Evolutionary conservation across 1,284 basidiomycete species (phyloP), one percentile per base, ranked within the genome.

Genomic region (Microbotryum saponariae): DNA sequence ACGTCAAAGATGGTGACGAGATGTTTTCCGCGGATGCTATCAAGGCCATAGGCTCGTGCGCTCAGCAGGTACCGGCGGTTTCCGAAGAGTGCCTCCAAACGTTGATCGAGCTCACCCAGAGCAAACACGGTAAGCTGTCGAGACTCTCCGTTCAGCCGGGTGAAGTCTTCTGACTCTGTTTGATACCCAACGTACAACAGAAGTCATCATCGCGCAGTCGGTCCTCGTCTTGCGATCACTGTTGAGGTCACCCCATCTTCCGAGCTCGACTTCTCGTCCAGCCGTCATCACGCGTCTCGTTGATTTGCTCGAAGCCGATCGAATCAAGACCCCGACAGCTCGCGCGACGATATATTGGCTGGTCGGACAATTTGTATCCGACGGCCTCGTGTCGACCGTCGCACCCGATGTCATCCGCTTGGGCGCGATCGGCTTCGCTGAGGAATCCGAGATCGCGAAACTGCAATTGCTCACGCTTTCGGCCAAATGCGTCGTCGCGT

Each of bases 261-360:
- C 21, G 44, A 48, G 62, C 52, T 12, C 57, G 31, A 16, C 57
- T 50, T 52, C 59, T 20, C 63, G 62, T 0, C 25, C 58, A n/a
- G 42, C 58, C 31, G 60, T 80, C 79, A 18, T 83, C 87, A 0
- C 75, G 84, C 23, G 77, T 16, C 86, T 94, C 62, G 86, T 92
- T 12, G 81, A 84, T 1, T 82, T 84, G 42, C 82, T 96, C 6
- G 45, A 56, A 86, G 88, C 0, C 79, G 82, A 56, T 79, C 85
- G 85, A 56, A 88, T 97, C 54, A 81, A 78, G 18, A 87, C 91
- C 70, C 79, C 86, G 1, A 81, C 83, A 65, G 90, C 92, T 0
- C 79, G 88, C 27, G 89, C 90, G 0, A 91, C 87, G 68, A 84
- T 94, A 0, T 77, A 91, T 47, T 93, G 91, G 90, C 81, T 96